Base-by-base conservation (phyloP, 306 rosid species). In the Urtica urens region DNA sequence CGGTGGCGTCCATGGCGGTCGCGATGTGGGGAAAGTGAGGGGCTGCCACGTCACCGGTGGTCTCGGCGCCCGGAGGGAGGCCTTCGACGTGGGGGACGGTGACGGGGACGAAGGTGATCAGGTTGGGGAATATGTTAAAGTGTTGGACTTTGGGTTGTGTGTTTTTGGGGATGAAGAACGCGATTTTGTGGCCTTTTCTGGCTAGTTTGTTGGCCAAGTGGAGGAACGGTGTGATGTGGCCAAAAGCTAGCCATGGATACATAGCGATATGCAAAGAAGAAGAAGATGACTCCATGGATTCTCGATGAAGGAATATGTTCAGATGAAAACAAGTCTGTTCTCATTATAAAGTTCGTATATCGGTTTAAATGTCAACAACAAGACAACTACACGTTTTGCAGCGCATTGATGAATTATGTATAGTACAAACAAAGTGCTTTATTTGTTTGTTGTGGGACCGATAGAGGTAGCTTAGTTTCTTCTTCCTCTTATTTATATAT, bases 231-330 rank as follows among this genome's bases (percentile, higher is more conserved):
- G 72, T 72, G 0, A 75, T 64, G 41, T 80, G 93, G 48, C 93
- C 95, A 39, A 78, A 18, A 43, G 87, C 93, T 68, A 84, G 72
- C 87, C 84, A 80, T 26, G 83, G 81, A 45, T 58, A 80, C 86
- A 78, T 72, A 10, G 73, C 77, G 37, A 74, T 21, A 24, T 80
- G 88, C n/a, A n/a, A n/a, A n/a, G n/a, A 55, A 75, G 33, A 28
- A 4, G 33, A 42, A 41, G 43, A 30, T 14, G 12, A 24, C 78
- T 6, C 10, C 5, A 28, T 28, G n/a, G n/a, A n/a, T n/a, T n/a
- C n/a, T n/a, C n/a, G n/a, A n/a, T n/a, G n/a, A n/a, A n/a, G n/a
- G n/a, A n/a, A n/a, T n/a, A n/a, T n/a, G n/a, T n/a, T n/a, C n/a
- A n/a, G n/a, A n/a, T n/a, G n/a, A n/a, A n/a, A n/a, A n/a, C n/a